phyloP scores from a whole-genome alignment of 2,329 filamentous ascomycete genomes.

The Apiospora rasikravindrae region DNA sequence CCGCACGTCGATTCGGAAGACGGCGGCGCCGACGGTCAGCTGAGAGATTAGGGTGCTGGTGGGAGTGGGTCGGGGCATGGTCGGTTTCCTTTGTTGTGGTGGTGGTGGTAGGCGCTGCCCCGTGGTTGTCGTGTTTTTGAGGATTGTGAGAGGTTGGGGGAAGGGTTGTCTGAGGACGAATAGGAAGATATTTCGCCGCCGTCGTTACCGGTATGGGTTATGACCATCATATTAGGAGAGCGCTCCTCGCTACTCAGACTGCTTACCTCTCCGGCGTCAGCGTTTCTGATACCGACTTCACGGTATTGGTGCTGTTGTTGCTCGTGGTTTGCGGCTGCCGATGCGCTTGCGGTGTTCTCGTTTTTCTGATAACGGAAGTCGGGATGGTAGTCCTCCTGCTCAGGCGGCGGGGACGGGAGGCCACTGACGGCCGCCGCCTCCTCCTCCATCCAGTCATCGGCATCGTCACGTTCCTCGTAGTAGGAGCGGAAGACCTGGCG shows the following conservation, averaged over 20 bases:
- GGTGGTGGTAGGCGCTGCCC: background rate
- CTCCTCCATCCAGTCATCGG: background rate
- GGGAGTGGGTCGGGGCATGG: background rate
- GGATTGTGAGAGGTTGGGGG: background rate
- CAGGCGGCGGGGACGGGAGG: slow-evolving; percentile 25
- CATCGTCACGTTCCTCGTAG: background rate
- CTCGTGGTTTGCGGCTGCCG: background rate
- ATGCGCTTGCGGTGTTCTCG: background rate
- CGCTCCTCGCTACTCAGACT: slow-evolving; percentile 2
- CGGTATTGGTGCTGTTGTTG: background rate
- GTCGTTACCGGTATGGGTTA: background rate
- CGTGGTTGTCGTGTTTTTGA: background rate
- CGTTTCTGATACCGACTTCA: background rate
- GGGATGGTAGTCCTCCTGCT: background rate
- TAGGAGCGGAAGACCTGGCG: slow-evolving; percentile 5
- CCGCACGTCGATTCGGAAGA: slow-evolving; percentile 35
- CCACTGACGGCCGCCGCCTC: background rate
- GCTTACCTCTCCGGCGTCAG: background rate
- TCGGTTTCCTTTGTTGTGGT: background rate
- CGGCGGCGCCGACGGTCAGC: slow-evolving; percentile 34
- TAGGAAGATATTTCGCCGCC: background rate
- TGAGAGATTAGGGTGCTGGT: background rate
- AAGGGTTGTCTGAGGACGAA: background rate
- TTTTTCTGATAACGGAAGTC: background rate
- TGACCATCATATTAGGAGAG: background rate